Base-by-base conservation (phyloP, 768 basidiomycete genomes). In the Leccinum obscurum region DNA sequence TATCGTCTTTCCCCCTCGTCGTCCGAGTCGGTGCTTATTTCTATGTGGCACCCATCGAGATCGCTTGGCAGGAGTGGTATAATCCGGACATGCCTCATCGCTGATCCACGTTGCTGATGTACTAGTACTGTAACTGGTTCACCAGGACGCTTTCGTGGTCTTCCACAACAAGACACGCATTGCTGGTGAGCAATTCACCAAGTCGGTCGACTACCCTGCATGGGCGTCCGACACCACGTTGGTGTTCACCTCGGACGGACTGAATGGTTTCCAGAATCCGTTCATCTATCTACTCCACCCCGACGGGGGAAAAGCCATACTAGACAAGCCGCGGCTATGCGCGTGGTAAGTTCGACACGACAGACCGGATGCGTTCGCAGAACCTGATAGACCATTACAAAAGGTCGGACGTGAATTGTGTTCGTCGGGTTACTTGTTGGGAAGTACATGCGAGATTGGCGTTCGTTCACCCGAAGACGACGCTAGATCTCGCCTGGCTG, bases 41-140 rank as follows among this genome's bases (percentile, higher is more conserved):
- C 26, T 26, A 26, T 6, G 79, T 81, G 48, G 70, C 77, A 1
- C 85, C 81, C 84, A 75, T 70, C 39, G 77, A 76, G 55, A 64
- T 91, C 17, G 81, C 79, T 1, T 92, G 85, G 85, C 75, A 84
- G 50, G 79, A 86, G 60, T 90, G 89, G 90, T 79, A 72, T 60
- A 87, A 87, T 54, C 86, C 87, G 0, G 80, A 85, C 60, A 86
- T 87, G 86, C 84, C 89, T 13, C 92, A 88, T 76, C 80, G 1
- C 74, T 82, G 64, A 76, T 90, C 59, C 76, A 79, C 68, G 66
- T 86, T 35, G 87, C 82, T 0, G 75, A 82, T 17, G 75, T 87
- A 28, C 28, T 28, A 28, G 30, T 30, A 30, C 30, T 30, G 30
- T 30, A 30, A 34, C 46, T 70, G 4, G 30, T 69, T 10, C 62